Conservation (phyloP, 495 filamentous ascomycete species). For the Cryomyces minteri region DNA sequence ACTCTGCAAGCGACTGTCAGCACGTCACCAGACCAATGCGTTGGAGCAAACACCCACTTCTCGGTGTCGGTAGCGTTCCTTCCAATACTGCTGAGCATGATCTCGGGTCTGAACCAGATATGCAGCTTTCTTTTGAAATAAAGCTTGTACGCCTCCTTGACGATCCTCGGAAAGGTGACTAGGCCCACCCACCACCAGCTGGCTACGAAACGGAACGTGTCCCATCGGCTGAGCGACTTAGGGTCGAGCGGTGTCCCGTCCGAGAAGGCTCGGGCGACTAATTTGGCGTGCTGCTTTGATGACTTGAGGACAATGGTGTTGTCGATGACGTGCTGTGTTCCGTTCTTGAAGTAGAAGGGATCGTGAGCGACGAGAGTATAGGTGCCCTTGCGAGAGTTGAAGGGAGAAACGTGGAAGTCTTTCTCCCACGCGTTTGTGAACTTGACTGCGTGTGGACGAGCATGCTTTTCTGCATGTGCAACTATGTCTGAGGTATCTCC, state of each 20-base stretch:
- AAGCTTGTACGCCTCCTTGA: constrained; percentile 33
- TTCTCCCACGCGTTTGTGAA: constrained; percentile 39
- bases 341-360: constrained; percentile 23
- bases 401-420: constrained; percentile 59
- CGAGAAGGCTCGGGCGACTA: constrained; percentile 33
- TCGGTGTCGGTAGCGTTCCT: constrained; percentile 27
- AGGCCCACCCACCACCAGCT: constrained; percentile 46
- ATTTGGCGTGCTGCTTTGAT: constrained; percentile 33
- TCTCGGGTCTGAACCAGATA: constrained; percentile 39
- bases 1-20: constrained; percentile 5
- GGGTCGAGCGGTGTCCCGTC: constrained; percentile 31
- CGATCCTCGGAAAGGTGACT: constrained; percentile 40
- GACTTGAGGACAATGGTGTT: constrained; percentile 38
- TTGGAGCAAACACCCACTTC: constrained; percentile 5
- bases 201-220: constrained; percentile 28
- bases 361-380: constrained; percentile 38
- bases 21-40: neutral
- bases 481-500: neutral
- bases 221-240: constrained; percentile 16
- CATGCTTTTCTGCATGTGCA: neutral
- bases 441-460: neutral
- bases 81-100: constrained; percentile 29
- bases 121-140: constrained; percentile 33
- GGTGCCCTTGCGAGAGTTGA: constrained; percentile 43
- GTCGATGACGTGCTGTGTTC: constrained; percentile 17